phyloP scores from a whole-genome alignment of 2,329 filamentous ascomycete species.

The Penicillium palitans region DNA sequence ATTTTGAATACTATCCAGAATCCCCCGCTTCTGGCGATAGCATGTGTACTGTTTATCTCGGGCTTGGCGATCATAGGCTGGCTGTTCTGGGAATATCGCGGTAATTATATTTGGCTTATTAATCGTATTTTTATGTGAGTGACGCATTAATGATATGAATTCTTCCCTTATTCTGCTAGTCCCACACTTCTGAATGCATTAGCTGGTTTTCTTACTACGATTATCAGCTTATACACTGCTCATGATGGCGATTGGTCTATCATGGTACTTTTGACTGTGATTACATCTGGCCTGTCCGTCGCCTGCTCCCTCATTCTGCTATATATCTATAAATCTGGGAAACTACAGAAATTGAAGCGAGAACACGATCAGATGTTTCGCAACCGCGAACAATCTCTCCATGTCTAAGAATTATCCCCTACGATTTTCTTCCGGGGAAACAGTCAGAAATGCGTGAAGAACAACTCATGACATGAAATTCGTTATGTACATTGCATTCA shows the following conservation, averaged over 20 bases:
- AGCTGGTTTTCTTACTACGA: slow-evolving; percentile 52
- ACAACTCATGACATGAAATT: too few relatives aligned
- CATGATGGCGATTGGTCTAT: slow-evolving; percentile 48
- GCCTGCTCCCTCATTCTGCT: slow-evolving; percentile 29
- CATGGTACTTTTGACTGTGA: slow-evolving; percentile 44
- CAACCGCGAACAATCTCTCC: background rate
- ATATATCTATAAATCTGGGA: slow-evolving; percentile 40
- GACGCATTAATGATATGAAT: background rate
- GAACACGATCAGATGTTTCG: background rate
- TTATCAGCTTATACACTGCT: slow-evolving; percentile 53
- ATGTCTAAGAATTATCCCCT: background rate
- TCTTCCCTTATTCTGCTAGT: slow-evolving; percentile 17
- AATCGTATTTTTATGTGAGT: slow-evolving; percentile 52
- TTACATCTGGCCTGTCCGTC: slow-evolving; percentile 30
- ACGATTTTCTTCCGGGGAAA: background rate
- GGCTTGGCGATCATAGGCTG: slow-evolving; percentile 45
- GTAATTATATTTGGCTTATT: slow-evolving; percentile 58
- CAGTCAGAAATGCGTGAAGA: too few relatives aligned
- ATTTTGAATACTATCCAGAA: slow-evolving; percentile 37
- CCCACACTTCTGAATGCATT: slow-evolving; percentile 48
- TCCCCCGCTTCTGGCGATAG: slow-evolving; percentile 46
- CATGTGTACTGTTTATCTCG: slow-evolving; percentile 45
- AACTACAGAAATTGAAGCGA: slow-evolving; percentile 33
- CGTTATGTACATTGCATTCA: too few relatives aligned
- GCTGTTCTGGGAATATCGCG: slow-evolving; percentile 47